phyloP scores from a whole-genome alignment of 1,284 basidiomycete species.

The Phenoliferia sp. region DNA sequence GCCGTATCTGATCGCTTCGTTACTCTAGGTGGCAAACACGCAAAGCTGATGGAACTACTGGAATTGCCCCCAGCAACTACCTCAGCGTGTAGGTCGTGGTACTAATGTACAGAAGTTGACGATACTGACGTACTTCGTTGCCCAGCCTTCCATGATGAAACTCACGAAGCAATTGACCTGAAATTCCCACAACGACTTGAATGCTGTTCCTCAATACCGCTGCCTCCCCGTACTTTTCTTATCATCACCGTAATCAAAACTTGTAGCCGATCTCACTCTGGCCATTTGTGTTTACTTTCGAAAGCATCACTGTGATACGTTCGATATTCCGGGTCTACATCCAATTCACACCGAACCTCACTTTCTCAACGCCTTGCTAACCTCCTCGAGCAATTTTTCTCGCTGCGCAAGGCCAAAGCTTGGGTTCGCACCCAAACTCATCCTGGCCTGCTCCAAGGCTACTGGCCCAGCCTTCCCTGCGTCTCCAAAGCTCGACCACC shows the following conservation, averaged over 20 bases:
- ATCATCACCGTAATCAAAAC: neutral
- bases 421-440: neutral
- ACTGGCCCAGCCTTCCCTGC: neutral
- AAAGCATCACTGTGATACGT: too few species aligned
- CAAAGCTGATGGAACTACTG: conserved; percentile 71
- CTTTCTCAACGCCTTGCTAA: neutral
- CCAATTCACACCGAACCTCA: neutral
- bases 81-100: conserved; percentile 13
- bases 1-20: conserved; percentile 46
- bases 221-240: neutral
- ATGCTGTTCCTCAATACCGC: neutral
- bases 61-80: conserved; percentile 54
- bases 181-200: neutral
- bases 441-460: neutral
- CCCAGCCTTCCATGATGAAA: too few species aligned
- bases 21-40: conserved; percentile 74
- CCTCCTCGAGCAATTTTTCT: neutral
- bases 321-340: too few species aligned
- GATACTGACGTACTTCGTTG: neutral
- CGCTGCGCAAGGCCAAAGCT: neutral
- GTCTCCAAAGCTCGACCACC: neutral
- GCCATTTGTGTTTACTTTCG: too few species aligned
- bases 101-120: neutral
- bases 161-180: neutral
- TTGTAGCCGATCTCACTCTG: neutral